Base-by-base conservation (phyloP, 139 green algal genomes). In the Diplosphaera chodatii region DNA sequence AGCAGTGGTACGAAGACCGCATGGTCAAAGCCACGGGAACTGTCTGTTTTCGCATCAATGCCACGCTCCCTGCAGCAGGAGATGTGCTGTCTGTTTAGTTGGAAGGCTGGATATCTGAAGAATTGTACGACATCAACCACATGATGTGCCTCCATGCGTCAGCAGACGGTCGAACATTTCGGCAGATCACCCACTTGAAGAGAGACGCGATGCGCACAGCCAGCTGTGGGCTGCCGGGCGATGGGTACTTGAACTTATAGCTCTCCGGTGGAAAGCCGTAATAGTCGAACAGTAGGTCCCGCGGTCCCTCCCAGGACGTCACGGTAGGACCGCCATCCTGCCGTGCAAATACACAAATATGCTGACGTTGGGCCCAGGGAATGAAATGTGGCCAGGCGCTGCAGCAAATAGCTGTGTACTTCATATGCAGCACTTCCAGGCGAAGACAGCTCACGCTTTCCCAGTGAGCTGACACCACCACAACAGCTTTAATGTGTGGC, bases 1-100 rank as follows among this genome's bases (percentile, higher is more conserved):
- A 81, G 81, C 4, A 96, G 82, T 1, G 90, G 90, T 5, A 96
- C 82, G 75, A 93, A 96, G 3, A 68, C 82, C 33, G 88, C 90
- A 48, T 96, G 90, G 69, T 96, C 90, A n/a, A 78, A 84, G 1
- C 85, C 89, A 4, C 87, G 76, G 20, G 64, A 67, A 0, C 37
- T 4, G 41, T 95, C 85, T 3, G 71, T 31, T 5, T 25, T n/a
- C 27, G 66, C 69, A 23, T 69, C 30, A 40, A 93, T 80, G 29
- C 82, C 82, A 13, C 71, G 80, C 2, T 18, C 34, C 3, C 67
- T 79, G 71, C 31, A 69, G 30, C 13, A 15, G 28, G 27, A 63
- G 22, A 0, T 29, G 20, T 28, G 10, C 15, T 40, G n/a, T n/a
- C n/a, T n/a, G n/a, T n/a, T n/a, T n/a, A n/a, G n/a, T n/a, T n/a